phyloP scores from a whole-genome alignment of 2,329 filamentous ascomycete species.

The Exophiala sp. region DNA sequence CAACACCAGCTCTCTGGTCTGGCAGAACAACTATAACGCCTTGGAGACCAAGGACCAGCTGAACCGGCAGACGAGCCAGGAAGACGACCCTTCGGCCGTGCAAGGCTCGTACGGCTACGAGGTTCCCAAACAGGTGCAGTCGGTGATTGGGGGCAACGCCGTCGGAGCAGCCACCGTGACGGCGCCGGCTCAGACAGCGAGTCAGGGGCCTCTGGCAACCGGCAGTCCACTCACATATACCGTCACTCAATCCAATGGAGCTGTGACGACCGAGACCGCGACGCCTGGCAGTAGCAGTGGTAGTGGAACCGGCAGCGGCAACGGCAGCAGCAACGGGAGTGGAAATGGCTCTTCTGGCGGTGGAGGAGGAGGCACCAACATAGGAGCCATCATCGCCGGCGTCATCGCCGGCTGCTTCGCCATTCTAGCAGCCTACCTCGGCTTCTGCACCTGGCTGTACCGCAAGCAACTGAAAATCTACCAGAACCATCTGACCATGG shows the following conservation, averaged over 20 bases:
- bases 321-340: conserved; percentile 36
- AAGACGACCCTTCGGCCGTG: conserved; percentile 51
- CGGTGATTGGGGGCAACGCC: conserved; percentile 61
- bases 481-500: conserved; percentile 61
- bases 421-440: conserved; percentile 63
- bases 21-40: conserved; percentile 66
- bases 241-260: conserved; percentile 43
- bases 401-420: conserved; percentile 62
- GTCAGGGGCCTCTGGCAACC: conserved; percentile 63
- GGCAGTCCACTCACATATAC: conserved; percentile 66
- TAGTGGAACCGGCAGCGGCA: conserved; percentile 34
- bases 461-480: conserved; percentile 64
- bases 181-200: conserved; percentile 56
- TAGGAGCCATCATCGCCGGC: conserved; percentile 53
- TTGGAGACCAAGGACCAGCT: conserved; percentile 42
- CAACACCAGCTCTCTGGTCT: conserved; percentile 63
- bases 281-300: conserved; percentile 41
- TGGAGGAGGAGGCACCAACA: conserved; percentile 38
- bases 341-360: neutral
- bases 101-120: conserved; percentile 59
- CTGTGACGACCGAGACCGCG: conserved; percentile 37
- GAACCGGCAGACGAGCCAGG: conserved; percentile 49
- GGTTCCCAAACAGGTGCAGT: conserved; percentile 59
- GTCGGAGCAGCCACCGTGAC: conserved; percentile 65
- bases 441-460: conserved; percentile 72